Base-by-base conservation (phyloP, 495 filamentous ascomycete genomes). In the Margaritispora aquatica region DNA sequence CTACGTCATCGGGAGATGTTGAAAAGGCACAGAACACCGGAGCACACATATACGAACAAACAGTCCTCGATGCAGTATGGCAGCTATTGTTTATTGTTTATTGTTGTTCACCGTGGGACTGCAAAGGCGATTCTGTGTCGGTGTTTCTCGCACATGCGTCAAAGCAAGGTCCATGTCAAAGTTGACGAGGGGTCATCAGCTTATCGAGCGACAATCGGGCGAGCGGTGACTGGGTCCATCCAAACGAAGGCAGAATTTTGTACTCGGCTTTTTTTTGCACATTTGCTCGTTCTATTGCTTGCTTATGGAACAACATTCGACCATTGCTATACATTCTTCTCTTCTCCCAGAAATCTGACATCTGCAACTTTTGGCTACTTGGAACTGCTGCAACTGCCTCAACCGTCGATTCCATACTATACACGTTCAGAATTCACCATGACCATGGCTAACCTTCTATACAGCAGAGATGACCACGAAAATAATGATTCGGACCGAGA, bases 401-500 rank as follows among this genome's bases (percentile, higher is more conserved):
- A n/a, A n/a, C n/a, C n/a, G n/a, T n/a, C n/a, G n/a, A 61, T 55
- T 61, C 51, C 10, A 21, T 54, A 50, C 52, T 59, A 22, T 51
- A 27, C 11, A n/a, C 21, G 36, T 41, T 15, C 46, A 34, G 53
- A 47, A 1, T 62, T 46, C 29, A 63, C 8, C 3, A 62, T 64
- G 61, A 57, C 59, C 51, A 44, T 63, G 58, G 51, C 64, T 67
- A 50, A 67, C 54, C 10, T 13, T 19, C 17, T 58, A 55, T 64
- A 69, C 38, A 68, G 73, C 67, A 85, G 87, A 64, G 87, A 92
- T 67, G 88, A 91, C 63, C 77, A 67, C 27, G 47, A 23, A 47
- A 77, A 81, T 62, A 87, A 92, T 66, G 87, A 92, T 62, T 88
- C 92, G 65, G 88, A 89, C 63, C 89, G 84, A 61, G 87, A 85